A percentile compares a stretch with the other conserved stretches of the same genome.
Evolutionary conservation across 257 asterid genomes (phyloP).

Genomic region (Jacaranda mimosifolia): DNA sequence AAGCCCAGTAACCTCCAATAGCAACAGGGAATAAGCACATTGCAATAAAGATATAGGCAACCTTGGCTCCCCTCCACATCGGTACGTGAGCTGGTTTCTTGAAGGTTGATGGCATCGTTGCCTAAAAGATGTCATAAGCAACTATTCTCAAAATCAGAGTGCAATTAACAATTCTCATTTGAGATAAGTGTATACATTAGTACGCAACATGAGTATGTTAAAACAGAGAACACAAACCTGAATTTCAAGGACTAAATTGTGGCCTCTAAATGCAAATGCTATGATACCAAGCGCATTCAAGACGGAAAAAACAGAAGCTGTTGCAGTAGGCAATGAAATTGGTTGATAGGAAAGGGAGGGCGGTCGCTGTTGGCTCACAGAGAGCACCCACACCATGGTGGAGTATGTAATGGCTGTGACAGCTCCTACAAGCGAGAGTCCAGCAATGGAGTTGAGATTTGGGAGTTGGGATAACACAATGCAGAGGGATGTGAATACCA

Average conservation of each 20-base stretch:
- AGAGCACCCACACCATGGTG: constrained; percentile 98
- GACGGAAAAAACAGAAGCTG: constrained; percentile 73
- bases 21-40: constrained; percentile 93
- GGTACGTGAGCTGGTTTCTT: constrained; percentile 96
- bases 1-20: constrained; percentile 98
- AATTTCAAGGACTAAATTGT: constrained; percentile 90
- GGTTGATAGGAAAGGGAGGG: constrained; percentile 81
- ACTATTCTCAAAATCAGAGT: not conserved
- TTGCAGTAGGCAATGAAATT: constrained; percentile 61
- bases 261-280: constrained; percentile 96
- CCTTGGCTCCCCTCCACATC: constrained; percentile 98
- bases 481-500: constrained; percentile 95
- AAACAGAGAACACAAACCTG: constrained; percentile 57
- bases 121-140: constrained; percentile 51
- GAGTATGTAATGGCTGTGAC: constrained; percentile 91
- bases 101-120: constrained; percentile 98
- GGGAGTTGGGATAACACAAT: constrained; percentile 96
- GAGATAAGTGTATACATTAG: not conserved
- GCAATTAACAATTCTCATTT: not conserved
- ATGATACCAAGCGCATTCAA: constrained; percentile 93
- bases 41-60: constrained; percentile 84
- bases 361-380: constrained; percentile 88
- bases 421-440: constrained; percentile 95
- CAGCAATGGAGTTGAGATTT: constrained; percentile 96
- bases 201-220: not conserved